A percentile compares a stretch with the other conserved stretches of the same genome.
phyloP scores from a whole-genome alignment of 208 protist species.

The Kentomonas sorsogonicus region DNA sequence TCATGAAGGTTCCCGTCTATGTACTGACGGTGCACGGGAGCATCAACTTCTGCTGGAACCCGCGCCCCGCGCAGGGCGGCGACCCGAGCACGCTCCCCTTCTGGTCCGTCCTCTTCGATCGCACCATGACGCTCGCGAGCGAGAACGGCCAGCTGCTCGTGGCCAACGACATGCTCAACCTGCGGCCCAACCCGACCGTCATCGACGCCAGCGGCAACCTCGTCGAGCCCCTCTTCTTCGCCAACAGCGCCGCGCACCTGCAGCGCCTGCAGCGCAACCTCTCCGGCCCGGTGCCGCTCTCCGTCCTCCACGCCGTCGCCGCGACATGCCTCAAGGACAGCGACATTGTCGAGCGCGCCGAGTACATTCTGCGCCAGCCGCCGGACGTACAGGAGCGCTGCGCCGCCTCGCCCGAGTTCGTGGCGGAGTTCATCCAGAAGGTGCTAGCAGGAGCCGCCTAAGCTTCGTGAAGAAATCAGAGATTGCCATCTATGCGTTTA shows the following conservation, averaged over 20 bases:
- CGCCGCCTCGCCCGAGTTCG: too few species aligned
- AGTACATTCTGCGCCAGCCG: too few species aligned
- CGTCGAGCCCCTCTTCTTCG: constrained; percentile 65
- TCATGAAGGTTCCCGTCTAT: constrained; percentile 54
- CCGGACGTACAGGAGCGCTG: too few species aligned
- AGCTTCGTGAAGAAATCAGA: too few species aligned
- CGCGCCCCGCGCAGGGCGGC: constrained; percentile 19
- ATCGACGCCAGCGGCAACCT: constrained; percentile 44
- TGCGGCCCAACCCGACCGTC: constrained; percentile 66
- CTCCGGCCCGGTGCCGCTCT: constrained; percentile 25
- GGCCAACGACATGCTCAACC: constrained; percentile 78
- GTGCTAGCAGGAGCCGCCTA: too few species aligned
- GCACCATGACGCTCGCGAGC: constrained; percentile 53
- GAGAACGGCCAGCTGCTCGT: constrained; percentile 30
- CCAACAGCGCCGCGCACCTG: constrained; percentile 39
- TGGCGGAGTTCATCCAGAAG: too few species aligned
- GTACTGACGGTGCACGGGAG: constrained; percentile 76
- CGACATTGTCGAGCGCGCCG: too few species aligned
- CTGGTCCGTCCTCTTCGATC: constrained; percentile 72
- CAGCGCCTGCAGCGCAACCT: constrained; percentile 57
- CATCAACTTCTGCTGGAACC: constrained; percentile 63
- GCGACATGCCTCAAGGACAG: too few species aligned
- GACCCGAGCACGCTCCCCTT: constrained; percentile 29
- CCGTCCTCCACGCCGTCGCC: constrained; percentile 25
- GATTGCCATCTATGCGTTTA: too few species aligned